Conservation (phyloP, 2,329 filamentous ascomycete species). For the Aquanectria penicillioides region DNA sequence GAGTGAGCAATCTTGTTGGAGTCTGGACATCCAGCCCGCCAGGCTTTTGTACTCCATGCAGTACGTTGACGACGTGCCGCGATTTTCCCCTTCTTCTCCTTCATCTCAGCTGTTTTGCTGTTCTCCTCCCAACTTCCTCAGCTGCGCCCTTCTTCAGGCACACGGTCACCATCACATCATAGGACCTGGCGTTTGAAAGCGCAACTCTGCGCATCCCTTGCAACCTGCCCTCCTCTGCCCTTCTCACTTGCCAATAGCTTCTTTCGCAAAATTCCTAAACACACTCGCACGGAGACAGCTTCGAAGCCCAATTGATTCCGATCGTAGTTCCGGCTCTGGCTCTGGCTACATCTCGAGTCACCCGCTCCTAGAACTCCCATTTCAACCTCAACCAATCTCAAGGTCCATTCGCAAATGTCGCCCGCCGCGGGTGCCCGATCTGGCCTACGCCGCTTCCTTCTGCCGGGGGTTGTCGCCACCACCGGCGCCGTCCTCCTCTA, state of each 20-base stretch:
- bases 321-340: background rate
- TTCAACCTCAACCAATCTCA: background rate
- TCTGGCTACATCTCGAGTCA: background rate
- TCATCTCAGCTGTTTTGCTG: background rate
- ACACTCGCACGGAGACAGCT: no score
- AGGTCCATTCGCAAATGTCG: conserved; percentile 24
- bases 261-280: no score
- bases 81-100: background rate
- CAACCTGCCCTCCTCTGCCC: background rate
- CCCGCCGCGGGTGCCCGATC: conserved; percentile 27
- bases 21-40: background rate
- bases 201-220: background rate
- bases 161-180: no score
- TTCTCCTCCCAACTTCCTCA: background rate
- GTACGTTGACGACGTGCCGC: background rate
- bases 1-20: background rate
- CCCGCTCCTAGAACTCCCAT: background rate
- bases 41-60: background rate
- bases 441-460: conserved; percentile 52
- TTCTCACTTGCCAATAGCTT: background rate
- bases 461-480: conserved; percentile 54
- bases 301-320: background rate
- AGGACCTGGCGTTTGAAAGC: background rate
- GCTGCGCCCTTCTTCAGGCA: background rate
- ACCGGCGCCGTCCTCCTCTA: conserved; percentile 59